phyloP scores from a whole-genome alignment of 2,329 filamentous ascomycete genomes.

The Monosporascus sp. region DNA sequence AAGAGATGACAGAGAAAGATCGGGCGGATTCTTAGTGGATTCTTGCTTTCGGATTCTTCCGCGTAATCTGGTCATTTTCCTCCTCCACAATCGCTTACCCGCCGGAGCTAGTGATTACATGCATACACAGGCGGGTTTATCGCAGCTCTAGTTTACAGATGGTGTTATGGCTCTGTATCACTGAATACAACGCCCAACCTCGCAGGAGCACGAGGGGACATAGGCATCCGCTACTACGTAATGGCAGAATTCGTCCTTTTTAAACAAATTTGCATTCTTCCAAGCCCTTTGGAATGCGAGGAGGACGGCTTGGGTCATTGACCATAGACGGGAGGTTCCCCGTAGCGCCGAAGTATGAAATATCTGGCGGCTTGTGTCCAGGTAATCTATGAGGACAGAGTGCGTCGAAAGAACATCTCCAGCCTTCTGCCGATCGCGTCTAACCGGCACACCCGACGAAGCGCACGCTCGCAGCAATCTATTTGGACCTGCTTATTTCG shows the following conservation, averaged over 20 bases:
- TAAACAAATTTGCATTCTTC: background rate
- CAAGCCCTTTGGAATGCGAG: background rate
- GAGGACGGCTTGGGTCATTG: background rate
- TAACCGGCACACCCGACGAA: background rate
- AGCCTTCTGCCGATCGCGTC: background rate
- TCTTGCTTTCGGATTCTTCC: constrained; percentile 12
- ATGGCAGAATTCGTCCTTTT: background rate
- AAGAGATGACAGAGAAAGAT: background rate
- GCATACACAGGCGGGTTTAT: constrained; percentile 14
- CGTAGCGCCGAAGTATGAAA: background rate
- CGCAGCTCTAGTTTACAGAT: background rate
- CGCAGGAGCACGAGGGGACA: background rate
- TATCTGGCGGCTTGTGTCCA: background rate
- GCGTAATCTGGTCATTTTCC: constrained; percentile 2
- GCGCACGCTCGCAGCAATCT: background rate
- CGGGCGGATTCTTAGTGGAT: constrained; percentile 7
- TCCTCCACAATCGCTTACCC: constrained; percentile 18
- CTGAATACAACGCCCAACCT: background rate
- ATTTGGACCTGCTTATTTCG: background rate
- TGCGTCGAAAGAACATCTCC: background rate
- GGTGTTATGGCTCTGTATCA: background rate
- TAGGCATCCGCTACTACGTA: background rate
- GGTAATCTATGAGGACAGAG: background rate
- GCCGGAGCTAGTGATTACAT: constrained; percentile 27
- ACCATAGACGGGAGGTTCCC: background rate